Evolutionary conservation across 257 asterid genomes (phyloP).

Genomic region (Vinca minor): DNA sequence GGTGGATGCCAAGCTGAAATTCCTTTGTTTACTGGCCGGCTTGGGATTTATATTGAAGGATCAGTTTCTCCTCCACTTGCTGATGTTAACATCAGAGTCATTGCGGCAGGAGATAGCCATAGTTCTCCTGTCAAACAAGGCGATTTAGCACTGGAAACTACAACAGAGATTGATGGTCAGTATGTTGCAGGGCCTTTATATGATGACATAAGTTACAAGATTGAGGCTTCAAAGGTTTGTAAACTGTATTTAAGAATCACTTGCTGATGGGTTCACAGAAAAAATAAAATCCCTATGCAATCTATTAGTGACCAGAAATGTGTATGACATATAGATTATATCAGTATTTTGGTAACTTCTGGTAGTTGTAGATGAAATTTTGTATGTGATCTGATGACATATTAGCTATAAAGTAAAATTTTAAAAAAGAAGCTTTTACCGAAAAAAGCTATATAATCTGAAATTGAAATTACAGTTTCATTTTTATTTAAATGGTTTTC

Average conservation of each 20-base stretch:
- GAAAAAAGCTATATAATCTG: too few relatives aligned
- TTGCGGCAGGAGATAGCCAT: slow-evolving; percentile 61
- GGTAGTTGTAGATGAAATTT: background rate
- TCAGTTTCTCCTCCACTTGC: slow-evolving; percentile 86
- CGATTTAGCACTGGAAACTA: slow-evolving; percentile 57
- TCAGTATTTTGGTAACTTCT: background rate
- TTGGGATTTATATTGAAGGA: slow-evolving; percentile 85
- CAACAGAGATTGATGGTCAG: slow-evolving; percentile 61
- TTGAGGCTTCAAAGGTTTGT: slow-evolving; percentile 86
- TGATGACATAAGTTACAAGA: slow-evolving; percentile 64
- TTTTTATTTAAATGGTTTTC: background rate
- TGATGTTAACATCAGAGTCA: slow-evolving; percentile 56
- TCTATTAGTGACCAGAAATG: background rate
- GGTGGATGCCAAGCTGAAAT: slow-evolving; percentile 80
- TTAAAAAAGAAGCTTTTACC: too few relatives aligned
- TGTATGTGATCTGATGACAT: background rate
- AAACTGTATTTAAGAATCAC: background rate
- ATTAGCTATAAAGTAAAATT: too few relatives aligned
- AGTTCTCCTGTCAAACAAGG: slow-evolving; percentile 60
- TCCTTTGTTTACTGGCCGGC: slow-evolving; percentile 68
- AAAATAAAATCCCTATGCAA: background rate
- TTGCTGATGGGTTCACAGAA: background rate
- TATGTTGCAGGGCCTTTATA: slow-evolving; percentile 91
- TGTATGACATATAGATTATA: background rate
- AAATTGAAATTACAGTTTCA: too few relatives aligned